Evolutionary conservation across 2,329 filamentous ascomycete genomes (phyloP), one percentile per base, ranked within the genome.

Genomic region (Byssothecium circinans): DNA sequence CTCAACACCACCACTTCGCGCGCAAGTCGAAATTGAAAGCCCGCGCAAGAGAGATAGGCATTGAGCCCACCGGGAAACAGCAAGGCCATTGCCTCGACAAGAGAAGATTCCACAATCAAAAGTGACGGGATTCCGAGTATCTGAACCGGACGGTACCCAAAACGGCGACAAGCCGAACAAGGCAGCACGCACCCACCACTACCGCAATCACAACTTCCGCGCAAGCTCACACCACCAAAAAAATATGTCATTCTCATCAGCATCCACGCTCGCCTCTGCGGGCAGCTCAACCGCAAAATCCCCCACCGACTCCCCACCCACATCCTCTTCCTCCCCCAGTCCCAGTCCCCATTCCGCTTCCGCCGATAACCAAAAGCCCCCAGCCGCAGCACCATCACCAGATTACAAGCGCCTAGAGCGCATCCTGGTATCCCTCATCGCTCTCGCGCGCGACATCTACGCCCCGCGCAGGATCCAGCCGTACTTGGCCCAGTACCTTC

Each of bases 241-340:
- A 29, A 30, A 47, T 42, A 47, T 47, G 44, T 47, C 44, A 4
- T 47, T 42, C 33, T 47, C 44, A 15, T 47, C 44, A 37, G n/a
- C 23, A 20, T 22, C 32, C 12, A 41, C 44, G n/a, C 15, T 25
- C 38, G 33, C 30, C 6, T 47, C 44, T 2, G 22, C 15, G 12
- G 29, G 10, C 29, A 12, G 29, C 29, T 32, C 29, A 14, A 32
- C 10, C 29, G 8, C 29, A 12, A 12, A 12, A 7, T n/a, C 29
- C 6, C 4, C 8, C 7, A 32, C 10, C 6, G 14, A 12, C 17
- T 25, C 15, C 32, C 23, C 44, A 18, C 12, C 30, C 44, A 20
- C 23, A 20, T 22, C 23, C 23, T 25, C 44, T 11, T 18, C 3
- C 35, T 18, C 29, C 30, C 33, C 30, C n/a, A 25, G n/a, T 32